Evolutionary conservation across 805 yeast genomes (phyloP).

Genomic region (Schwanniomyces polymorphus): DNA sequence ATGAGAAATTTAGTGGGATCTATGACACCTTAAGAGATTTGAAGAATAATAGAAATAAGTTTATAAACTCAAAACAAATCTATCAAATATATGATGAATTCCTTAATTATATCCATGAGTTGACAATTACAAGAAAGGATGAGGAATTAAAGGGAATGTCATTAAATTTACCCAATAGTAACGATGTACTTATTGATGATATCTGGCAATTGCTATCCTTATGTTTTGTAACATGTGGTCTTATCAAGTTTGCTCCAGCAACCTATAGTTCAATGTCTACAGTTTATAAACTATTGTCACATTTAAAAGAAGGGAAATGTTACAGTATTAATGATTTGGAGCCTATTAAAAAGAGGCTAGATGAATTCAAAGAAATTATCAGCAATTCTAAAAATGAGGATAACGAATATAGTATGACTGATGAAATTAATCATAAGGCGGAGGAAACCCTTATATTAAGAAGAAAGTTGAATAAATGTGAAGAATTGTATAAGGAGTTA

Average conservation of each 20-base stretch:
- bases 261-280: conserved; percentile 88
- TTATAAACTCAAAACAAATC: conserved; percentile 69
- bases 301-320: conserved; percentile 75
- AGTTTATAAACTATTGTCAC: conserved; percentile 80
- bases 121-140: conserved; percentile 53
- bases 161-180: conserved; percentile 45
- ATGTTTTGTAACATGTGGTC: conserved; percentile 89
- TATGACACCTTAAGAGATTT: conserved; percentile 28
- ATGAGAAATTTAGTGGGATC: conserved; percentile 25
- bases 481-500: conserved; percentile 54
- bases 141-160: conserved; percentile 40
- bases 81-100: conserved; percentile 58
- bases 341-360: conserved; percentile 73
- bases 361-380: conserved; percentile 68
- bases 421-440: conserved; percentile 31
- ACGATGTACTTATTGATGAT: conserved; percentile 80
- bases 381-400: conserved; percentile 27
- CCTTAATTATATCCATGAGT: conserved; percentile 50
- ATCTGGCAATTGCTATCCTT: conserved; percentile 85
- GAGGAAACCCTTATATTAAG: conserved; percentile 65
- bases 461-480: conserved; percentile 64
- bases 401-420: conserved; percentile 11
- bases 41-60: conserved; percentile 66
- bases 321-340: conserved; percentile 81
- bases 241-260: conserved; percentile 88